Base-by-base conservation (phyloP, 2,329 filamentous ascomycete species). In the Cryphonectria radicalis region DNA sequence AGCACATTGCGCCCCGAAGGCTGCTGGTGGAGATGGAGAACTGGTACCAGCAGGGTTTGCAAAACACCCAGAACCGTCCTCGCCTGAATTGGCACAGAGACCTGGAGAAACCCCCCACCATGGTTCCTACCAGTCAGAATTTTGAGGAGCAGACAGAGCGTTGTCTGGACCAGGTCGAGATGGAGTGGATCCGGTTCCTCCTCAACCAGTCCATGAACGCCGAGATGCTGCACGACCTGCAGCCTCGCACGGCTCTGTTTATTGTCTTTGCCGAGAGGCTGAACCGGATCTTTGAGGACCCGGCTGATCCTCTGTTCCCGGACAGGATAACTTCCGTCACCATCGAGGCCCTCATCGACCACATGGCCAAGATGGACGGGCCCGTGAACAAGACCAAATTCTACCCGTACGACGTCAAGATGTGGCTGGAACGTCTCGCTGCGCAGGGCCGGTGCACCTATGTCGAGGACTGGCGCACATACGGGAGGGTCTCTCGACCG, bases 101-200 rank as follows among this genome's bases (percentile, higher is more conserved):
- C 42, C 5, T 65, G 28, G 25, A 5, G 42, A 22, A 1, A 50
- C 11, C 13, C 37, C 8, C 8, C 37, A 11, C 37, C 10, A 13
- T 40, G 10, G 53, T 46, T 46, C 28, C 17, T 13, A 17, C n/a
- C 4, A 13, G 62, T 10, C 37, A 25, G 28, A 28, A 22, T 22
- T 19, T 6, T 11, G 37, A 40, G 19, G 28, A 37, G 10, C 22
- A 1, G 13, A 42, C 19, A 32, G 67, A 53, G 8, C 70, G 74
- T 8, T 70, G 70, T 1, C 43, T 80, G 19, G 73, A 74, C 60
- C 73, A 74, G 42, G 71, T 75, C 10, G 81, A 82, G 46, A 69
- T 80, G n/a, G 68, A 74, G 28, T 81, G 80, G 79, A 73, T 82
- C 53, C 73, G 75, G 66, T 79, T 79, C 8, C 70, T 82, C 28